Evolutionary conservation across 352 stramenopile species (phyloP).

Genomic region (Pythium volutum): DNA sequence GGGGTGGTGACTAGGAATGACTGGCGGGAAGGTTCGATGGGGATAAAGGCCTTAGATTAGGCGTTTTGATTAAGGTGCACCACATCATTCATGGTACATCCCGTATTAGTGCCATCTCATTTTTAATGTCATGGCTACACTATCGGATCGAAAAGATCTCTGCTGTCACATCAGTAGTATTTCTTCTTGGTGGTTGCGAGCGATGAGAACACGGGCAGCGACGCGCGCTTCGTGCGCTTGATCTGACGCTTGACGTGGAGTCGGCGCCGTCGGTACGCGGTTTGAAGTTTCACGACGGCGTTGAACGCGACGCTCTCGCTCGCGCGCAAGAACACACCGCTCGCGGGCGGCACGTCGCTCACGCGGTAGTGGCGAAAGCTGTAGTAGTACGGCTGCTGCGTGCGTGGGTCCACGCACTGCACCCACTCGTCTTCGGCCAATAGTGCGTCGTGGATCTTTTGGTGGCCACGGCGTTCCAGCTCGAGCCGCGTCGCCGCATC

Average conservation of each 20-base stretch:
- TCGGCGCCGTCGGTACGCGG: conserved; percentile 47
- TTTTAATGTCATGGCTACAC: conserved; percentile 16
- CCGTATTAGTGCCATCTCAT: neutral
- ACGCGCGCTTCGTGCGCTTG: conserved; percentile 46
- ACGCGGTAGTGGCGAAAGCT: conserved; percentile 53
- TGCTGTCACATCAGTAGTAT: conserved; percentile 19
- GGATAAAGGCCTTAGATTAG: no score
- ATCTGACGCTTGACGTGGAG: conserved; percentile 42
- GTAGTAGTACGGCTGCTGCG: conserved; percentile 61
- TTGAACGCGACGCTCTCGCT: conserved; percentile 52
- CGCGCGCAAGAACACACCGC: conserved; percentile 44
- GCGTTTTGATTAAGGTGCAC: conserved; percentile 9
- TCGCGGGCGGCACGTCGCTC: conserved; percentile 33
- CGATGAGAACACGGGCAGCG: conserved; percentile 48
- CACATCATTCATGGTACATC: conserved; percentile 2
- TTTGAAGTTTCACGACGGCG: conserved; percentile 55
- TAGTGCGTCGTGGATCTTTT: conserved; percentile 36
- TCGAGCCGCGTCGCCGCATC: conserved; percentile 47
- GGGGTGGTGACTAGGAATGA: conserved; percentile 7
- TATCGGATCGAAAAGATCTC: neutral
- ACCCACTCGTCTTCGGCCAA: conserved; percentile 68
- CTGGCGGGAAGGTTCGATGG: conserved; percentile 7
- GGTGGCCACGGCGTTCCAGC: conserved; percentile 46
- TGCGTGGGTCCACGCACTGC: conserved; percentile 47
- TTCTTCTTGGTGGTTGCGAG: conserved; percentile 31